Percentiles rank a stretch among this genome's conserved stretches.
phyloP scores from a whole-genome alignment of 805 yeast species.

The Candida rishiriensis region DNA sequence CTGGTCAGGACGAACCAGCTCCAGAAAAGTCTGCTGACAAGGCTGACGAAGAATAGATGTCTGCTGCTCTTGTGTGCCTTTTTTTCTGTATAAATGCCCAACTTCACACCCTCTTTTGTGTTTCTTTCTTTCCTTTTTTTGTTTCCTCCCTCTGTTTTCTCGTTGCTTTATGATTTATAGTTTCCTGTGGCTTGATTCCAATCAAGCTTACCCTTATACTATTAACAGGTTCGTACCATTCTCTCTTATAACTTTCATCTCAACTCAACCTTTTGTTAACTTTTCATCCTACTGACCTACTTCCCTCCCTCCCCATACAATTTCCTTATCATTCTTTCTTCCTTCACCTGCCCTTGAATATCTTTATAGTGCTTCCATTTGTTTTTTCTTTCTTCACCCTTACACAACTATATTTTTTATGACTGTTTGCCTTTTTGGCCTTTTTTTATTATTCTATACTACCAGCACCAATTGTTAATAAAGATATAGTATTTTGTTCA shows the following conservation, averaged over 20 bases:
- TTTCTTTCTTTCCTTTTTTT: neutral
- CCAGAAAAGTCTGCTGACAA: slow-evolving; percentile 31
- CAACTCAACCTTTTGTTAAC: too few relatives aligned
- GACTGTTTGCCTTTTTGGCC: too few relatives aligned
- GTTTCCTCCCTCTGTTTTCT: slow-evolving; percentile 9
- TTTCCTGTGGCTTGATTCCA: slow-evolving; percentile 13
- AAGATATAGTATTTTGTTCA: neutral
- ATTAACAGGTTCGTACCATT: slow-evolving; percentile 4
- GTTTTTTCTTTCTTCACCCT: slow-evolving; percentile 1
- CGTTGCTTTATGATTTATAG: slow-evolving; percentile 22
- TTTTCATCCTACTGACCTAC: too few relatives aligned
- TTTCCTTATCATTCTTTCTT: slow-evolving; percentile 5
- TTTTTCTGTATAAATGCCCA: slow-evolving; percentile 20
- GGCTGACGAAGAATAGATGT: slow-evolving; percentile 25
- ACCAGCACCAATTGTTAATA: neutral
- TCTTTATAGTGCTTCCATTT: neutral
- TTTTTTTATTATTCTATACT: too few relatives aligned
- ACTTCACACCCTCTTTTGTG: too few relatives aligned
- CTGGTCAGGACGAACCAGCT: slow-evolving; percentile 55
- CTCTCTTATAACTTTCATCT: slow-evolving; percentile 1
- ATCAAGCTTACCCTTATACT: slow-evolving; percentile 8
- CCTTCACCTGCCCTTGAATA: neutral
- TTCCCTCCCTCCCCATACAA: too few relatives aligned
- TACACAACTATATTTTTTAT: too few relatives aligned
- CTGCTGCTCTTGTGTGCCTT: slow-evolving; percentile 8